Evolutionary conservation across 495 filamentous ascomycete genomes (phyloP), one percentile per base, ranked within the genome.

Genomic region (Penicillium atrosanguineum): DNA sequence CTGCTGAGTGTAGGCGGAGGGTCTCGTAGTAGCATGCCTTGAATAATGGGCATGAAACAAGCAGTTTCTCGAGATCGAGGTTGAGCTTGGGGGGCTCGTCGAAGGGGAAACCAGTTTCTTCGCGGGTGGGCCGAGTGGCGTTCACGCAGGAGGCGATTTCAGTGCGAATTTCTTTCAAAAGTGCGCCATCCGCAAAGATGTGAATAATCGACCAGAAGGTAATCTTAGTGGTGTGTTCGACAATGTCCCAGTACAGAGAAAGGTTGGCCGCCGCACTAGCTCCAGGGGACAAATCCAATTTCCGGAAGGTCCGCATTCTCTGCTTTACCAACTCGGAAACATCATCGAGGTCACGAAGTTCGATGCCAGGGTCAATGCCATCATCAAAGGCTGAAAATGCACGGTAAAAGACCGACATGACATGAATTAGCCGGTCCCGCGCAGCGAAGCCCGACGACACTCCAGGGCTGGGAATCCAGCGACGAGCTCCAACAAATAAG

Each of bases 151-250:
- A 68, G 3, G 62, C 62, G 8, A 82, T 77, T 59, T 87, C 86
- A 20, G 70, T 64, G 14, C 78, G 73, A 18, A 87, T 71, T 5
- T 69, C 67, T n/a, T 67, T 63, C 8, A 83, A 50, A 19, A 83
- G 69, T 1, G 59, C 60, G 9, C 70, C 68, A 21, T 74, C 74
- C 12, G 74, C 62, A 52, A 77, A 77, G 29, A 87, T 74, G 46
- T 75, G 81, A 15, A 82, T 57, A 18, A 85, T 45, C 43, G 75
- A 74, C 83, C 83, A 87, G 60, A 82, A 86, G 3, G 77, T 73
- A 42, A 79, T 64, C 28, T 75, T 71, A 14, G 77, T 71, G 2
- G 74, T 64, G 50, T 85, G 78, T 9, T 75, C 77, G 50, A 78
- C 75, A 52, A 81, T 62, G 18, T 75, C 75, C 78, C 82, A 86